Base-by-base conservation (phyloP, 192 early-diverging fungal species). In the Linnemannia hyalina region DNA sequence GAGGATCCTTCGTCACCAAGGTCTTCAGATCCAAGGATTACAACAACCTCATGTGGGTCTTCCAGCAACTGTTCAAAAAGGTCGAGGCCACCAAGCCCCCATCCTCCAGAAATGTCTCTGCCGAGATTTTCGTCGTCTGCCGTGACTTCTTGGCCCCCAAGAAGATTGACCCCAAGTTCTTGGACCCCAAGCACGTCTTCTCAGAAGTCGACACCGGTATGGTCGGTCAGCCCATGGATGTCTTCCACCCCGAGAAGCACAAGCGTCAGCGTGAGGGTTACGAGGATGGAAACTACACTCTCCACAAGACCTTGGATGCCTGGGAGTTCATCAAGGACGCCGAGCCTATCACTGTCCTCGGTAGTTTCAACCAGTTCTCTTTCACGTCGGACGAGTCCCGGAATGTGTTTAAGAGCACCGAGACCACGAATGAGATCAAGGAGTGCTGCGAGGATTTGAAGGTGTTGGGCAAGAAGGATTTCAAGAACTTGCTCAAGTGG, bases 101-200 rank as follows among this genome's bases (percentile, higher is more conserved):
- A 69, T 97, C 97, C 49, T 99, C 98, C 47, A 93, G 98, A 91
- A 97, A 97, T 73, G 98, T 99, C 16, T 99, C 98, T 70, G 98
- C 98, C 10, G 98, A 99, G 94, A 99, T 99, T 79, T 99, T 98
- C 90, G 97, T 99, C 38, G 97, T 99, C 10, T 99, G 98, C 91
- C 91, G 93, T 38, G 97, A 96, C 77, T 99, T 93, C 88, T 90
- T 96, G 88, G 97, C 97, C 0, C 97, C 97, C 57, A 97, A 97
- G 88, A 96, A 97, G 88, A 96, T 99, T 85, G 98, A 99, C 88
- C 95, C 97, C 60, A 91, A 93, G 69, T 93, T 99, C 83, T 91
- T 99, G 70, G 98, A 99, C 83, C 93, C 97, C 55, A 97, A 96
- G 82, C 92, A 95, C 69, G 98, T 98, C 36, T 99, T 99, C 88